Evolutionary conservation across 192 early-diverging fungal species (phyloP).

Genomic region (Coemansia sp.): DNA sequence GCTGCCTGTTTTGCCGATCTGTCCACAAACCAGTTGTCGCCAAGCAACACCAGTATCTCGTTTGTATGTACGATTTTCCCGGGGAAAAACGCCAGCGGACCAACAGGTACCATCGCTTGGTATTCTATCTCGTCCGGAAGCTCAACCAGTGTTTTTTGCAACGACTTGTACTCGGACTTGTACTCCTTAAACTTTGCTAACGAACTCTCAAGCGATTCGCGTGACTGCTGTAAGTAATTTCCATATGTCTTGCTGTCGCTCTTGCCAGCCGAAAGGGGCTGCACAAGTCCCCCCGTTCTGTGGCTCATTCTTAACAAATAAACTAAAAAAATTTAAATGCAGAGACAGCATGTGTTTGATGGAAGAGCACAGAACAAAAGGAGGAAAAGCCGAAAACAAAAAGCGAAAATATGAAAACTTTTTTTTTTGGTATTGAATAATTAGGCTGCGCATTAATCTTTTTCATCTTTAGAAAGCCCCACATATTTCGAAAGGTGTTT

Average conservation of each 20-base stretch:
- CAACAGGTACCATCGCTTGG: slow-evolving; percentile 69
- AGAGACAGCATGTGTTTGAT: too few species aligned
- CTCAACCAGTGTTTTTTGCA: slow-evolving; percentile 25
- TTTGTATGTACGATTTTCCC: slow-evolving; percentile 91
- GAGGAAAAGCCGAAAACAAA: background rate
- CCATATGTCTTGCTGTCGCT: slow-evolving; percentile 10
- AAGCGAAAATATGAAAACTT: background rate
- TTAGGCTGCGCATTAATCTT: too few species aligned
- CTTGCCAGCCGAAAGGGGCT: background rate
- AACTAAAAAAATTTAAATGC: background rate
- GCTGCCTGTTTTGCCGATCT: slow-evolving; percentile 71
- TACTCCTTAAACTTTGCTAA: slow-evolving; percentile 32
- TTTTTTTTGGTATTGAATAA: too few species aligned
- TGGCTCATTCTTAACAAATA: background rate
- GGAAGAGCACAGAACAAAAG: background rate
- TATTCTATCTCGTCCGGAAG: slow-evolving; percentile 37
- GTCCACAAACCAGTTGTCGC: slow-evolving; percentile 94
- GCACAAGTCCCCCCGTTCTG: background rate
- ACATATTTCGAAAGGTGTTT: too few species aligned
- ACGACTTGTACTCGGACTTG: slow-evolving; percentile 36
- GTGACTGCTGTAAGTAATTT: slow-evolving; percentile 17
- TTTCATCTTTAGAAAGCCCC: too few species aligned
- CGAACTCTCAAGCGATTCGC: slow-evolving; percentile 6
- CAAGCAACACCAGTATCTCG: slow-evolving; percentile 80
- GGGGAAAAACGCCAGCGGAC: slow-evolving; percentile 84